Evolutionary conservation across 176 grass and related monocot species (phyloP), one percentile per base, ranked within the genome.

Genomic region (Luzula sylvatica): DNA sequence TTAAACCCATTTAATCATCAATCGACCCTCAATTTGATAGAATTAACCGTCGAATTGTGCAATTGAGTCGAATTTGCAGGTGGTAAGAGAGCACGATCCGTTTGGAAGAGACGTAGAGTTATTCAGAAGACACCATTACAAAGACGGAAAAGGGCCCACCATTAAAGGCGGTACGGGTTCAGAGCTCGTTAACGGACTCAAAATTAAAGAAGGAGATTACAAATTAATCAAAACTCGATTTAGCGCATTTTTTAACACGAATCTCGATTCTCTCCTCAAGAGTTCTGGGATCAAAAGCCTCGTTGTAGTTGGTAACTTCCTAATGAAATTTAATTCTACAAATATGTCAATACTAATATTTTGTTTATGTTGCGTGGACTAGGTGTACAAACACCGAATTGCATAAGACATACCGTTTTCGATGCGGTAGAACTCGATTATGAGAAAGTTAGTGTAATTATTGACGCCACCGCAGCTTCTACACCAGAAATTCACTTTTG

Each of bases 361-460:
- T 35, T 35, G 5, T 35, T 27, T 30, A 11, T 13, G 26, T 32
- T 20, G 28, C 20, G 24, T 64, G 26, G 12, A 52, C 29, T 65
- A 95, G 84, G 90, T 11, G 74, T 95, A 73, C 90, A 95, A 72
- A 95, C 90, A 19, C 90, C 90, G 52, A 88, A 88, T 68, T 95
- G 90, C 56, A 95, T 88, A n/a, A 78, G 90, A 23, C 84, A 88
- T 62, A 95, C 84, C 9, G 81, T 74, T 16, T 96, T 82, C 29
- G 90, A 96, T 82, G 90, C 90, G 67, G 64, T 96, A 32, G 80
- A 80, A 26, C 17, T 88, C 39, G 84, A 96, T 61, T 96, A 96
- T 49, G 52, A 82, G 50, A 66, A 75, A 75, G 67, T 96, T 49
- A 80, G 64, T 0, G 81, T 98, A 44, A 73, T 98, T 62, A 74